phyloP scores from a whole-genome alignment of 148 eudicot genomes.

The Limonium bicolor region DNA sequence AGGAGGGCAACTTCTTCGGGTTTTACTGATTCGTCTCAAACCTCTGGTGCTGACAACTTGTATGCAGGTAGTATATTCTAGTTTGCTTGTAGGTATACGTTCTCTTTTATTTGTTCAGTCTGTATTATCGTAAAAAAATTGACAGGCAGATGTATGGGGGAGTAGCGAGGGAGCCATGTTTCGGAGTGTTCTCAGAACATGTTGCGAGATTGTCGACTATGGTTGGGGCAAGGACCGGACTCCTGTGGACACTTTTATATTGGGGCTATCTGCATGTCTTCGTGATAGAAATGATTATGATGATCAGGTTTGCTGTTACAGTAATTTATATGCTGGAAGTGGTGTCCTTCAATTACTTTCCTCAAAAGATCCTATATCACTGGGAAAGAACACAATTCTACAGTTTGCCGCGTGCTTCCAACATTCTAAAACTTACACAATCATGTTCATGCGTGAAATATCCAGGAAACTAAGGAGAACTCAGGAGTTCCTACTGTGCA shows the following conservation, averaged over 20 bases:
- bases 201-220: slow-evolving; percentile 78
- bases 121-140: slow-evolving; percentile 9
- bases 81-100: too few relatives aligned
- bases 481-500: slow-evolving; percentile 52
- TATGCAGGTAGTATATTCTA: slow-evolving; percentile 43
- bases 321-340: too few relatives aligned
- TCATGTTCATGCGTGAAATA: too few relatives aligned
- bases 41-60: slow-evolving; percentile 77
- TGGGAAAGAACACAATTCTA: too few relatives aligned
- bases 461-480: slow-evolving; percentile 72
- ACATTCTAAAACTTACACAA: too few relatives aligned
- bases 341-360: too few relatives aligned
- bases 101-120: neutral
- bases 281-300: slow-evolving; percentile 82
- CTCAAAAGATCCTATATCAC: too few relatives aligned
- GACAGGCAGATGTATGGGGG: slow-evolving; percentile 85
- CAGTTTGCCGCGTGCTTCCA: too few relatives aligned
- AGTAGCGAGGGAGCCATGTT: slow-evolving; percentile 83
- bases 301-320: slow-evolving; percentile 54
- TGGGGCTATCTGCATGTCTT: slow-evolving; percentile 70
- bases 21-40: slow-evolving; percentile 84
- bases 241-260: slow-evolving; percentile 81
- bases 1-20: slow-evolving; percentile 73
- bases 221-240: slow-evolving; percentile 89
- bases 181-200: slow-evolving; percentile 56